Evolutionary conservation across 2,329 filamentous ascomycete genomes (phyloP), one percentile per base, ranked within the genome.

Genomic region (Achaetomium macrosporum): DNA sequence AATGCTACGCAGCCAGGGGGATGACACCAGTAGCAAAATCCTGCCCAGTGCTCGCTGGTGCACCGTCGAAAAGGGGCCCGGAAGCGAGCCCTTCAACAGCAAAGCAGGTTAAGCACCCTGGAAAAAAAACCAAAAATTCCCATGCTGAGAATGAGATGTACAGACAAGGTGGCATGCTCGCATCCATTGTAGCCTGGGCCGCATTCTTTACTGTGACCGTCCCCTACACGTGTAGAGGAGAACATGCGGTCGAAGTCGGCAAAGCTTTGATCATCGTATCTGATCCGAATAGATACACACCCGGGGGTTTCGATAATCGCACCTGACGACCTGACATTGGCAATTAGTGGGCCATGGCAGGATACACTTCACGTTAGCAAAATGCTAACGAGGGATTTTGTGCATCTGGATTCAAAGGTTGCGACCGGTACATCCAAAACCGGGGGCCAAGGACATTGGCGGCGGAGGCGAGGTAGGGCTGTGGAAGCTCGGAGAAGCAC

Each of bases 201-300:
- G 8, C 17, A 42, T 25, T n/a, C n/a, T n/a, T n/a, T n/a, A n/a
- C n/a, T n/a, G 25, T 25, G 25, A 25, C 25, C 7, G 25, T 25
- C 4, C 25, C 25, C 25, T 25, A 25, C 25, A 7, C 25, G 7
- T 25, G 25, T 25, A 25, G 4, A 25, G 25, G 25, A 25, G 25
- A 7, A 7, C 25, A 25, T 25, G 25, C 25, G 25, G 25, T 25
- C 25, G 25, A 25, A 25, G 25, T 25, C 25, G 25, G 25, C 25
- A 25, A 25, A 25, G 25, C 25, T 25, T 7, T 7, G 25, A 25
- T 25, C 20, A n/a, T 30, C 43, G 37, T 20, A 47, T 43, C 19
- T 29, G 45, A 47, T 41, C 50, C 53, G 53, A 55, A 31, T 55
- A 53, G 30, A 15, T 16, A 12, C 49, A 53, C 53, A 35, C 53